Conservation (phyloP, 345 rosid genomes). For the Eucalyptus sp. region DNA sequence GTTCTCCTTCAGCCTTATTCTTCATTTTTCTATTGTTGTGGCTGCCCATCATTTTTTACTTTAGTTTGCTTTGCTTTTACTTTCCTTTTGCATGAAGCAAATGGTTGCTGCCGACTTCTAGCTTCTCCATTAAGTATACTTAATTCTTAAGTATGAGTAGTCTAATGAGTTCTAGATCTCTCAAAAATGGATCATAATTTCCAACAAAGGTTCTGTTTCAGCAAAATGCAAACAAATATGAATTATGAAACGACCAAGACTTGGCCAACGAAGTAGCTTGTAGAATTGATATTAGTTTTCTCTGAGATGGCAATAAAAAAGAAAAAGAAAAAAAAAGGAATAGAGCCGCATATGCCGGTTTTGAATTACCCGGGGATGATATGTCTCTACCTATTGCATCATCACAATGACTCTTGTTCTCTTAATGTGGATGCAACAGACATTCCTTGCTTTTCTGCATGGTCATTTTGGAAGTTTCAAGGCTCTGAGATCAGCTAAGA, state of each 20-base stretch:
- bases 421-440: background rate
- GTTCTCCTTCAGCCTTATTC: too few species aligned
- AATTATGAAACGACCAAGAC: background rate
- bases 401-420: background rate
- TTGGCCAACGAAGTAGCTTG: background rate
- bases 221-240: background rate
- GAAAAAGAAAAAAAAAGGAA: background rate
- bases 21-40: too few species aligned
- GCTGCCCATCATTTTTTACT: too few species aligned
- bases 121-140: too few species aligned
- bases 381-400: background rate
- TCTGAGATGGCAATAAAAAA: background rate
- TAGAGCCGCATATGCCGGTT: background rate
- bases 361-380: background rate
- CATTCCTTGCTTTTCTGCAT: background rate
- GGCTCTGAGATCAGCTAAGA: background rate
- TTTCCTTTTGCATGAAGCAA: too few species aligned
- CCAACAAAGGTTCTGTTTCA: background rate
- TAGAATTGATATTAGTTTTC: background rate
- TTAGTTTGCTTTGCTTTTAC: too few species aligned
- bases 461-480: background rate
- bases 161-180: too few species aligned
- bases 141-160: too few species aligned
- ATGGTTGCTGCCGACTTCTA: too few species aligned
- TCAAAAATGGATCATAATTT: too few species aligned